Percentiles rank a stretch among this genome's conserved stretches.
Conservation (phyloP, 768 basidiomycete species). For the Podaxis sp. region DNA sequence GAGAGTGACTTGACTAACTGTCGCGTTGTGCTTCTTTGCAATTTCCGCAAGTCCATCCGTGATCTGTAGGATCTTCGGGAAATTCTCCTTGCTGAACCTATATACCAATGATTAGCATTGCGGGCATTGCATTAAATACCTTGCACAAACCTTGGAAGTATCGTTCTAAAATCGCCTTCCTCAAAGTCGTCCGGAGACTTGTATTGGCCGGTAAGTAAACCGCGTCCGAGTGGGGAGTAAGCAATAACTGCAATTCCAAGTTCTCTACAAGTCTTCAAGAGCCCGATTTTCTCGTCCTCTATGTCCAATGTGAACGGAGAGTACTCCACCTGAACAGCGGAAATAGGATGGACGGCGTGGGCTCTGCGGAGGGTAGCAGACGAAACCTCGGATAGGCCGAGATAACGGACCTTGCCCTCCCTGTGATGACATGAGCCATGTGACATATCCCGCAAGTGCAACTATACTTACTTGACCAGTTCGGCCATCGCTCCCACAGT, state of each 20-base stretch:
- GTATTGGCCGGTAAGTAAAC: conserved; percentile 45
- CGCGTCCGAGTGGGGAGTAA: conserved; percentile 54
- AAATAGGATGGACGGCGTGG: conserved; percentile 48
- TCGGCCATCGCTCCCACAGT: conserved; percentile 52
- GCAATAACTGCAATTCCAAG: conserved; percentile 49
- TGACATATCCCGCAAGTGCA: neutral
- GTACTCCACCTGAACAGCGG: conserved; percentile 52
- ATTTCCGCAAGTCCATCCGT: conserved; percentile 37
- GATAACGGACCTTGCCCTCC: conserved; percentile 45
- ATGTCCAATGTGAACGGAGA: conserved; percentile 49
- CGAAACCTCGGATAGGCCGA: conserved; percentile 56
- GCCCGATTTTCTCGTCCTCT: conserved; percentile 40
- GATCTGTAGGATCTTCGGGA: conserved; percentile 46
- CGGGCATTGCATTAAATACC: conserved; percentile 8
- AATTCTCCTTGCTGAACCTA: conserved; percentile 36
- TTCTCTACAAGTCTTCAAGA: conserved; percentile 46
- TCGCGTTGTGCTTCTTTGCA: conserved; percentile 38
- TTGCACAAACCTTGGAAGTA: conserved; percentile 34
- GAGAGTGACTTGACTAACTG: conserved; percentile 47
- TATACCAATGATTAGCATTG: conserved; percentile 12
- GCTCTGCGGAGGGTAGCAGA: conserved; percentile 48
- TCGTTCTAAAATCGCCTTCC: conserved; percentile 38
- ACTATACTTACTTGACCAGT: conserved; percentile 43
- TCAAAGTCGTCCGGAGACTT: conserved; percentile 41
- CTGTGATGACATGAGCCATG: conserved; percentile 14